These are phyloP conservation scores for Crataegus laevigata DNA, from an alignment of 306 rosid genomes.

Conservation along the genomic window DNA sequence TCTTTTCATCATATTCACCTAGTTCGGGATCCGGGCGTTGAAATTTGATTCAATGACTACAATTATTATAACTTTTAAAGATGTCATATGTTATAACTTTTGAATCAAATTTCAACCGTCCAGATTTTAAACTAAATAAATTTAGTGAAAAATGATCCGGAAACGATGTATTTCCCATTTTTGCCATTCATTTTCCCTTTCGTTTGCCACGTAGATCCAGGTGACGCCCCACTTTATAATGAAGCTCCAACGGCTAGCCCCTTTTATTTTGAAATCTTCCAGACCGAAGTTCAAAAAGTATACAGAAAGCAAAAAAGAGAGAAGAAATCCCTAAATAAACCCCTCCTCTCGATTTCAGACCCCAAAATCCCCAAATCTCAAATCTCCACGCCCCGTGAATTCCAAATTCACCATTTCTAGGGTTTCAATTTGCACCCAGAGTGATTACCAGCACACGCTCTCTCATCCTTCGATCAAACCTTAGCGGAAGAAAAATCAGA, in stretches of 20 bases:
- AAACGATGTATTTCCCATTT: no score
- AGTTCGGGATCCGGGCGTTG: rapidly evolving
- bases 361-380: neutral
- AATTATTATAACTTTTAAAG: no score
- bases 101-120: no score
- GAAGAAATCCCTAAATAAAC: neutral
- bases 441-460: neutral
- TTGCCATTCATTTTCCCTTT: no score
- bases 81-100: no score
- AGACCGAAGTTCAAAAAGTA: neutral
- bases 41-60: rapidly evolving
- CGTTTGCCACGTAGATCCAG: no score
- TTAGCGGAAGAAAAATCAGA: neutral
- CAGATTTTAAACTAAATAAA: no score
- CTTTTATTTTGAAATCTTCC: neutral
- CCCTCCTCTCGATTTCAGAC: neutral
- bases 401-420: neutral
- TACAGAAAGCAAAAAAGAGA: neutral
- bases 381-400: neutral
- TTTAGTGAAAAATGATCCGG: no score
- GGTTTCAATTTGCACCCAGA: conserved; percentile 4
- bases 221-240: neutral
- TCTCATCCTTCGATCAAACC: neutral
- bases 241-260: neutral
- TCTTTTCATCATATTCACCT: no score